These are phyloP conservation scores for Ambrosiella xylebori DNA, from an alignment of 2,329 filamentous ascomycete genomes.

Conservation along the genomic window DNA sequence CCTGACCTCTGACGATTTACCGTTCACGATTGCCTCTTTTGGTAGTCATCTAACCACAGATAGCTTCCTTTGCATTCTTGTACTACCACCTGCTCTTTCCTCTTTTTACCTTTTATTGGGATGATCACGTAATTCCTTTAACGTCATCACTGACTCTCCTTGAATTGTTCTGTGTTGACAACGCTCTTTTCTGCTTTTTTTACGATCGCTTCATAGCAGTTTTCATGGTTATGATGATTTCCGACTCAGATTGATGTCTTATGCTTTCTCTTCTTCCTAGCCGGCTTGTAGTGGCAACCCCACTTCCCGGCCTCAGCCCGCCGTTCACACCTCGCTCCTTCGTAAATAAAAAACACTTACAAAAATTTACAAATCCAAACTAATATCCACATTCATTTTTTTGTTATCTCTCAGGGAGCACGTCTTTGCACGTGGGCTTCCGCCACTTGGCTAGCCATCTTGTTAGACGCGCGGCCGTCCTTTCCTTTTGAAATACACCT, in stretches of 20 bases:
- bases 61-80: neutral
- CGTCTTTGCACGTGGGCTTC: constrained; percentile 1
- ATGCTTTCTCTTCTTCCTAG: neutral
- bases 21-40: neutral
- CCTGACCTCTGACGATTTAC: neutral
- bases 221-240: neutral
- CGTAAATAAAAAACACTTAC: neutral
- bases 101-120: neutral
- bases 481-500: constrained; percentile 1
- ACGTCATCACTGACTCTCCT: neutral
- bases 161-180: neutral
- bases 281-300: neutral
- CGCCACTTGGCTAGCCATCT: constrained; percentile 2
- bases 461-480: constrained; percentile 8
- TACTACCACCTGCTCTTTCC: neutral
- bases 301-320: neutral
- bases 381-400: neutral
- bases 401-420: neutral
- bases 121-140: neutral
- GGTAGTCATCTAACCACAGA: neutral
- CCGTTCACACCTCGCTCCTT: neutral
- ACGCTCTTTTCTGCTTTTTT: neutral
- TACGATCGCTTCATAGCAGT: neutral
- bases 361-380: neutral
- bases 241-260: neutral